A percentile compares a stretch with the other conserved stretches of the same genome.
Conservation (phyloP, 345 rosid genomes). For the Conringia planisiliqua region DNA sequence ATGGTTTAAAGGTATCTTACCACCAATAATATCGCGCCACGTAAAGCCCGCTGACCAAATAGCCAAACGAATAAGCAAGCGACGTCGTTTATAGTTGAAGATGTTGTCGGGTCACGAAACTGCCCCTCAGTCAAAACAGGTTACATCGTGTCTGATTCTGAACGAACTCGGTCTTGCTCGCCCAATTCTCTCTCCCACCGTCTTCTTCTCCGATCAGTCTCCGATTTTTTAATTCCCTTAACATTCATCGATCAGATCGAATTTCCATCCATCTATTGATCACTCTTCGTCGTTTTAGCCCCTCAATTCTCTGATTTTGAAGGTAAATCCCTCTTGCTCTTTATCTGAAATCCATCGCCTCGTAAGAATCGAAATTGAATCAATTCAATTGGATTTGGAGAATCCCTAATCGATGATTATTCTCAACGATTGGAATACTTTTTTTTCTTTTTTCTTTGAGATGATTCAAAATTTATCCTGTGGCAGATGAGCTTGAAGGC, state of each 20-base stretch:
- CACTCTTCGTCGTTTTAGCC: background rate
- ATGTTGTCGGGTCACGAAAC: slow-evolving; percentile 31
- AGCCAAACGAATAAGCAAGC: background rate
- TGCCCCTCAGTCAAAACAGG: slow-evolving; percentile 28
- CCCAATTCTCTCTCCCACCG: slow-evolving; percentile 4
- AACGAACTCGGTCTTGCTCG: slow-evolving; percentile 2
- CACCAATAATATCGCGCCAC: slow-evolving; percentile 19
- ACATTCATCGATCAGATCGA: slow-evolving; percentile 3
- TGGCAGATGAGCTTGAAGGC: slow-evolving; percentile 32
- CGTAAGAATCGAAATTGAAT: background rate
- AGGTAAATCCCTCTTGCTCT: slow-evolving; percentile 18
- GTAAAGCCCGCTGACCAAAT: slow-evolving; percentile 26
- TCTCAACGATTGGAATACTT: background rate
- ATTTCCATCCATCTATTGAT: background rate
- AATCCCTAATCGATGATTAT: background rate
- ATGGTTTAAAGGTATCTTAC: background rate
- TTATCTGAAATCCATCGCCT: background rate
- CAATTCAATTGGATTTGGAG: background rate
- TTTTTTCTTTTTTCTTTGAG: background rate
- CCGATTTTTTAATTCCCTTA: background rate
- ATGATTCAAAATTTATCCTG: background rate
- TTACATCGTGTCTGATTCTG: slow-evolving; percentile 24
- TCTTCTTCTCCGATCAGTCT: slow-evolving; percentile 29
- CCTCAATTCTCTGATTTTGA: slow-evolving; percentile 13
- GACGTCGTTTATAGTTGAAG: slow-evolving; percentile 34